Evolutionary conservation across 2,329 filamentous ascomycete species (phyloP).

Genomic region (Hymenoscyphus linearis): DNA sequence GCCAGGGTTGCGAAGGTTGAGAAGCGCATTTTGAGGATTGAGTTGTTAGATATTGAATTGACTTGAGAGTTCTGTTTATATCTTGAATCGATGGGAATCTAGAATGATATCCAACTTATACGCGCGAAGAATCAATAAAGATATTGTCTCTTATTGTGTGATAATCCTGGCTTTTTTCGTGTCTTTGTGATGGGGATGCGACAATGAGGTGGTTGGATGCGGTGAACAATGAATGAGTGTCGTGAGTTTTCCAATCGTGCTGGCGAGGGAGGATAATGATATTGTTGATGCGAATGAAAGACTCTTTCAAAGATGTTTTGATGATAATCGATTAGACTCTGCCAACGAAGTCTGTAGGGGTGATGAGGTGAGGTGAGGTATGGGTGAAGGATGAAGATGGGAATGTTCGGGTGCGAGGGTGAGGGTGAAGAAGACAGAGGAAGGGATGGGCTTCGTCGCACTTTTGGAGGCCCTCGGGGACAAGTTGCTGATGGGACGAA

Average conservation of each 20-base stretch:
- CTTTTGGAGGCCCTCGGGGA: no score
- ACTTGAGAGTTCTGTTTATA: background rate
- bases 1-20: conserved; percentile 42
- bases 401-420: no score
- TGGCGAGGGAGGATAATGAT: conserved; percentile 8
- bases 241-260: conserved; percentile 16
- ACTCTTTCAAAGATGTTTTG: conserved; percentile 27
- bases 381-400: no score
- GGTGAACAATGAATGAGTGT: conserved; percentile 9
- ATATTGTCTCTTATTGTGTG: conserved; percentile 2
- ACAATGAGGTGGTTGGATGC: conserved; percentile 3
- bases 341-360: conserved; percentile 48
- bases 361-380: background rate
- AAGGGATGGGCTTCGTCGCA: no score
- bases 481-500: no score
- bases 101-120: background rate
- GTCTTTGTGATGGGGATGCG: background rate
- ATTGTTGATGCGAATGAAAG: conserved; percentile 25
- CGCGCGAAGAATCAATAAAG: background rate
- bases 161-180: conserved; percentile 2
- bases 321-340: conserved; percentile 40
- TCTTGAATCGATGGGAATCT: background rate
- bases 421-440: no score
- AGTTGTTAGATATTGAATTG: no score
- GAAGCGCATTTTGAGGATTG: conserved; percentile 37